Evolutionary conservation across 1,284 basidiomycete species (phyloP).

Genomic region (Mrakiaceae sp.): DNA sequence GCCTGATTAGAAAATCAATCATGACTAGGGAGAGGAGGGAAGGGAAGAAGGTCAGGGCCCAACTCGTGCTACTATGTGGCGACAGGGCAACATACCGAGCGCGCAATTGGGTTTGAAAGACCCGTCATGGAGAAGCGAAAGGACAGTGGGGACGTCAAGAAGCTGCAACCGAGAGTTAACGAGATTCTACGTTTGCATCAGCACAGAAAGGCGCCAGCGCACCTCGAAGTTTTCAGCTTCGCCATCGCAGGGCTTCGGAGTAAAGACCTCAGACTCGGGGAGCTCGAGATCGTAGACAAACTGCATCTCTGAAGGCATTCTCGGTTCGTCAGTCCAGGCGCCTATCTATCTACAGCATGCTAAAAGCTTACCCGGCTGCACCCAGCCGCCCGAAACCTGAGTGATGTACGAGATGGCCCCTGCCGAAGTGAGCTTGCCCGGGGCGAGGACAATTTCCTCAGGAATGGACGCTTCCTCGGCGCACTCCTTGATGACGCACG

Average conservation of each 20-base stretch:
- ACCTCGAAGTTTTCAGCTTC: conserved; percentile 83
- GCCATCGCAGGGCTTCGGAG: conserved; percentile 64
- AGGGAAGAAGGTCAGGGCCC: background rate
- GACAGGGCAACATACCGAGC: conserved; percentile 41
- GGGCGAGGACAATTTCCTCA: conserved; percentile 44
- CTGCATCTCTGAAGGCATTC: background rate
- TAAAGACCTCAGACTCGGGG: conserved; percentile 43
- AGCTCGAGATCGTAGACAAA: conserved; percentile 63
- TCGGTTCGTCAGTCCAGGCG: background rate
- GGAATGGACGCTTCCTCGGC: conserved; percentile 78
- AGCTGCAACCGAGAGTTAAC: conserved; percentile 38
- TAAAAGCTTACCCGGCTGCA: conserved; percentile 18
- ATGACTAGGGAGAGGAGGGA: conserved; percentile 44
- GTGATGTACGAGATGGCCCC: conserved; percentile 53
- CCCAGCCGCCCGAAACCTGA: conserved; percentile 18
- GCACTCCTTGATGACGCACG: conserved; percentile 71
- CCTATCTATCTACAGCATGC: no score
- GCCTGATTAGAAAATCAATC: conserved; percentile 70
- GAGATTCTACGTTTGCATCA: background rate
- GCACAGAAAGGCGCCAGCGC: conserved; percentile 12
- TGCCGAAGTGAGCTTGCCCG: conserved; percentile 36
- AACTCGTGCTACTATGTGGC: background rate
- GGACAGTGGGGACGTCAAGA: conserved; percentile 45
- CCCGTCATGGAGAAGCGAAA: conserved; percentile 48
- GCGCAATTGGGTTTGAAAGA: conserved; percentile 81